A percentile compares a stretch with the other conserved stretches of the same genome.
Conservation (phyloP, 2,329 filamentous ascomycete species). For the Bipolaris gigantea region DNA sequence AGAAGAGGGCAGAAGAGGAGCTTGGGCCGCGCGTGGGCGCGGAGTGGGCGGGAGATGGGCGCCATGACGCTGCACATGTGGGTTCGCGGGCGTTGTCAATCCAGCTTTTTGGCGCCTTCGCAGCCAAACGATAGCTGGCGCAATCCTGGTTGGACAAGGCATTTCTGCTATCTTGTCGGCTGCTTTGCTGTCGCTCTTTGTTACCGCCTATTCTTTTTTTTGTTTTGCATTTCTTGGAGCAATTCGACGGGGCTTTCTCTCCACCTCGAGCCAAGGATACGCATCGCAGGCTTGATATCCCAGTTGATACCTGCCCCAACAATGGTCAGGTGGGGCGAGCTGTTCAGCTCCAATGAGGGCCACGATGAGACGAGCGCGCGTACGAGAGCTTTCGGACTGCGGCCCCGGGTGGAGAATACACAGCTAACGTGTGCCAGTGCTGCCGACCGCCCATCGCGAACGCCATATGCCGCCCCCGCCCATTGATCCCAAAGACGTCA, state of each 20-base stretch:
- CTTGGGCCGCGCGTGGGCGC: constrained; percentile 15
- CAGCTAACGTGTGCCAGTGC: constrained; percentile 54
- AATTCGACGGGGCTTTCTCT: background rate
- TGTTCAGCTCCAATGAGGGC: constrained; percentile 44
- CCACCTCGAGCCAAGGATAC: background rate
- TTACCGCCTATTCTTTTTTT: background rate
- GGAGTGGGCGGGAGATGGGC: constrained; percentile 3
- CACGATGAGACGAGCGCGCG: constrained; percentile 48
- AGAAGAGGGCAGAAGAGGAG: constrained; percentile 12
- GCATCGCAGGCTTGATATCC: background rate
- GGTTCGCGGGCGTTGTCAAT: constrained; percentile 5
- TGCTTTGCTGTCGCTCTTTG: constrained; percentile 6
- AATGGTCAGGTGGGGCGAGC: constrained; percentile 47
- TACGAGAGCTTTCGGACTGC: constrained; percentile 23
- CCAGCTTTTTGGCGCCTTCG: constrained; percentile 19
- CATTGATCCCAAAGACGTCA: constrained; percentile 77
- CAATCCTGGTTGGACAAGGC: constrained; percentile 4
- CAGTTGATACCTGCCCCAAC: constrained; percentile 1
- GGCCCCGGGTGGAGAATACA: background rate
- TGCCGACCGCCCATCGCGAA: constrained; percentile 63
- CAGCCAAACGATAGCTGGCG: constrained; percentile 15
- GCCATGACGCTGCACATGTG: constrained; percentile 22
- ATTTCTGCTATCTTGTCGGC: constrained; percentile 1
- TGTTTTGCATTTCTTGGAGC: background rate
- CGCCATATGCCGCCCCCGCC: constrained; percentile 62